Percentiles rank a stretch among this genome's conserved stretches.
Evolutionary conservation across 1,139 yeast species (phyloP).

Genomic region (Meyerozyma carpophila): DNA sequence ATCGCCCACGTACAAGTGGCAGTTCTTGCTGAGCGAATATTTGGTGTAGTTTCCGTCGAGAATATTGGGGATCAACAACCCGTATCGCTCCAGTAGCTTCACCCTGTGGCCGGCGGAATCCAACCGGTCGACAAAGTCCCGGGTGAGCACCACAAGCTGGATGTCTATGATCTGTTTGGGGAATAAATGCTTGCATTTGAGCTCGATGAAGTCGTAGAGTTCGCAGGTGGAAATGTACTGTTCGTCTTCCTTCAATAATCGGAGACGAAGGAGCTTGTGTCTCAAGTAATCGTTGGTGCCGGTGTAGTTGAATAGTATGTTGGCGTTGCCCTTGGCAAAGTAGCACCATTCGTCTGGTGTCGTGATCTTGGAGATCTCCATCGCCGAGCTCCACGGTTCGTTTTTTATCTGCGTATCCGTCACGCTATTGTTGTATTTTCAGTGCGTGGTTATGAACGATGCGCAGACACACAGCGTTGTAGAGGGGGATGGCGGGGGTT

Average conservation of each 20-base stretch:
- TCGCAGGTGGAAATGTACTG: slow-evolving; percentile 41
- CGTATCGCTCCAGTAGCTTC: slow-evolving; percentile 36
- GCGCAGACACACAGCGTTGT: background rate
- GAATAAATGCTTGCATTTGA: slow-evolving; percentile 36
- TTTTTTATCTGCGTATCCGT: background rate
- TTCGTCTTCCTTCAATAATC: slow-evolving; percentile 31
- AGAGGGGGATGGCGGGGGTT: background rate
- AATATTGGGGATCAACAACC: slow-evolving; percentile 37
- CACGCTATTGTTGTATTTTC: background rate
- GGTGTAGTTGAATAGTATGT: slow-evolving; percentile 36
- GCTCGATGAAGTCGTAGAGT: slow-evolving; percentile 38
- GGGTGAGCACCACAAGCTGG: slow-evolving; percentile 33
- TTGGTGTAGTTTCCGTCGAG: slow-evolving; percentile 28
- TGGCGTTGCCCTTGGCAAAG: slow-evolving; percentile 44
- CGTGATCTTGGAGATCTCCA: slow-evolving; percentile 41
- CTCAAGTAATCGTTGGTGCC: slow-evolving; percentile 33
- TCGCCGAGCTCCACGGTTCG: slow-evolving; percentile 7
- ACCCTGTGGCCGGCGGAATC: slow-evolving; percentile 24
- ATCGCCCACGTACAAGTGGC: slow-evolving; percentile 24
- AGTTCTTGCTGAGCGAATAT: slow-evolving; percentile 28
- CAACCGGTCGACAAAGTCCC: slow-evolving; percentile 27
- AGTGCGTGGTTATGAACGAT: slow-evolving; percentile 1
- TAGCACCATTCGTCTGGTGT: slow-evolving; percentile 37
- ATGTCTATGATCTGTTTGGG: slow-evolving; percentile 35
- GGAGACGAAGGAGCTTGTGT: slow-evolving; percentile 32